Evolutionary conservation across 139 green algal genomes (phyloP).

Genomic region (Asterochloris erici): DNA sequence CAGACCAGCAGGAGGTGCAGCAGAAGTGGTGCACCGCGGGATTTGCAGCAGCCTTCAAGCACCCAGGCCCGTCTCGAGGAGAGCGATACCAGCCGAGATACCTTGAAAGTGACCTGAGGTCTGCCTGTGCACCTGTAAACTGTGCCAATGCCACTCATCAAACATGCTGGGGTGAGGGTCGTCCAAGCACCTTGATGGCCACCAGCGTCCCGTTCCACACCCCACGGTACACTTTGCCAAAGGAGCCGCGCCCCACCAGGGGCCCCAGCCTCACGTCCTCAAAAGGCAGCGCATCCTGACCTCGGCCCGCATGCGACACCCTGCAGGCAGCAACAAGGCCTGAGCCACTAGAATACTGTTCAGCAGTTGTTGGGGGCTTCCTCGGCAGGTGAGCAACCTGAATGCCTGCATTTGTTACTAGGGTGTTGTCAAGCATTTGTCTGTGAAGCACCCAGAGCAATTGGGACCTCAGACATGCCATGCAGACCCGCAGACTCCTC

Average conservation of each 20-base stretch:
- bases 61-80: neutral
- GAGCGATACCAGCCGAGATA: neutral
- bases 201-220: slow-evolving; percentile 26
- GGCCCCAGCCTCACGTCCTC: slow-evolving; percentile 30
- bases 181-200: slow-evolving; percentile 39
- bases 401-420: neutral
- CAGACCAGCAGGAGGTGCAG: neutral
- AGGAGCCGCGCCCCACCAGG: slow-evolving; percentile 39
- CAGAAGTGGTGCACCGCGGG: no score
- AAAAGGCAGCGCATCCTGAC: slow-evolving; percentile 13
- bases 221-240: slow-evolving; percentile 43
- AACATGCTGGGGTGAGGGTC: neutral
- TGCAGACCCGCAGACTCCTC: neutral
- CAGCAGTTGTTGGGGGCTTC: neutral
- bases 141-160: neutral
- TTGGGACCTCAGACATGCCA: neutral
- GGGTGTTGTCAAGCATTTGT: neutral
- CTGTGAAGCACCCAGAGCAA: neutral
- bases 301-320: neutral
- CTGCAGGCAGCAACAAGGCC: neutral
- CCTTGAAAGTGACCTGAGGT: neutral
- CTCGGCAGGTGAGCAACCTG: neutral
- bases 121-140: neutral
- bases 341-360: neutral
- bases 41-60: neutral